Conservation (phyloP, 495 filamentous ascomycete genomes). For the Trichoderma orchidacearum region DNA sequence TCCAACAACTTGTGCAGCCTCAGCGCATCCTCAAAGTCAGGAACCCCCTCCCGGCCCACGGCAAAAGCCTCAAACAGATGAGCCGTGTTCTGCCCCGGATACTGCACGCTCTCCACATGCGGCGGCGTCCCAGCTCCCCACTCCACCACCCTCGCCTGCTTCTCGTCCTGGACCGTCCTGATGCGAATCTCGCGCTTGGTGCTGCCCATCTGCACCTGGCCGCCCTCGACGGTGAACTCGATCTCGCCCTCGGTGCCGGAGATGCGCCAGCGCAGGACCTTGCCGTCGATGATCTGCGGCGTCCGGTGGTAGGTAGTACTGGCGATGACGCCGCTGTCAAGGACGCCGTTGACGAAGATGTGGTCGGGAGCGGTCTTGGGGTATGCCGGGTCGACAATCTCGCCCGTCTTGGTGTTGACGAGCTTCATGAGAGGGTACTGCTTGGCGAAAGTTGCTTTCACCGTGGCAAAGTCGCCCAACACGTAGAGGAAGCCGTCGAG, state of each 20-base stretch:
- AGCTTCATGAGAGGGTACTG: slow-evolving; percentile 15
- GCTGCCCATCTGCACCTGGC: slow-evolving; percentile 9
- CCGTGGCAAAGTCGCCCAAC: slow-evolving; percentile 20
- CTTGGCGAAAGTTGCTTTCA: slow-evolving; percentile 19
- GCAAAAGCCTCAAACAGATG: slow-evolving; percentile 23
- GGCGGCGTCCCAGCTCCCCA: slow-evolving; percentile 7
- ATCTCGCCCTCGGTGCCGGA: slow-evolving; percentile 33
- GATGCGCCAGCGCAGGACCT: slow-evolving; percentile 26
- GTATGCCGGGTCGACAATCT: slow-evolving; percentile 9
- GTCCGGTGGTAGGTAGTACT: slow-evolving; percentile 22
- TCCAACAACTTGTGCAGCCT: slow-evolving; percentile 7
- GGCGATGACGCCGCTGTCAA: slow-evolving; percentile 19
- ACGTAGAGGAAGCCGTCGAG: slow-evolving; percentile 18
- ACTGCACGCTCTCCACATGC: slow-evolving; percentile 1
- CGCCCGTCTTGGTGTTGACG: slow-evolving; percentile 8
- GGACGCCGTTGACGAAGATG: slow-evolving; percentile 27
- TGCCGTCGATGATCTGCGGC: slow-evolving; percentile 13
- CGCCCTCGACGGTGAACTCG: slow-evolving; percentile 12
- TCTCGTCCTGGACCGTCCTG: slow-evolving; percentile 3
- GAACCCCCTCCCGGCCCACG: slow-evolving; percentile 5
- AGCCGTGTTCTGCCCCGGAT: slow-evolving; percentile 13
- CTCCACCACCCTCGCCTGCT: slow-evolving; percentile 10
- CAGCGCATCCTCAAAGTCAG: slow-evolving; percentile 6
- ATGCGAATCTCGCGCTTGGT: slow-evolving; percentile 8
- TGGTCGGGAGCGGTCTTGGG: slow-evolving; percentile 24